Percentiles rank a stretch among this genome's conserved stretches.
phyloP scores from a whole-genome alignment of 306 rosid genomes.

The Glycyrrhiza uralensis region DNA sequence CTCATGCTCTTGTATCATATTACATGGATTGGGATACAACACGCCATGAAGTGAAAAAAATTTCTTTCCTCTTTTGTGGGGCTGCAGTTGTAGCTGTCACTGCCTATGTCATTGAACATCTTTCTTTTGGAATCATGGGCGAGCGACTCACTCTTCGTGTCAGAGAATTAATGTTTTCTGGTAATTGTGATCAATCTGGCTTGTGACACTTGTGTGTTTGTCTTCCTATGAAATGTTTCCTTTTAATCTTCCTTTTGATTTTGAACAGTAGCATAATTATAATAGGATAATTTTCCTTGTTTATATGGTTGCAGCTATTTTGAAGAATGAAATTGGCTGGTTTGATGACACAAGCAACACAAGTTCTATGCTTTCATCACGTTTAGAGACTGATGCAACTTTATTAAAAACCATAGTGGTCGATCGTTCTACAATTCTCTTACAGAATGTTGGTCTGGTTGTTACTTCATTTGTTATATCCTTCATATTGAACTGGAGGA shows the following conservation, averaged over 20 bases:
- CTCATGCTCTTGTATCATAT: constrained; percentile 86
- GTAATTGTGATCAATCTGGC: constrained; percentile 32
- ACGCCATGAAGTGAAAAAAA: constrained; percentile 55
- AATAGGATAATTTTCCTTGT: background rate
- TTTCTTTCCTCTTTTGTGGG: constrained; percentile 68
- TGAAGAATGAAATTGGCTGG: constrained; percentile 91
- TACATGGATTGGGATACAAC: constrained; percentile 94
- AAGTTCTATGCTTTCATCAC: constrained; percentile 85
- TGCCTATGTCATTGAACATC: constrained; percentile 70
- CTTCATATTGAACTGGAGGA: constrained; percentile 85
- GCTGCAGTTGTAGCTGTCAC: constrained; percentile 62
- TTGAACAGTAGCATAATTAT: background rate
- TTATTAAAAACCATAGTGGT: constrained; percentile 69
- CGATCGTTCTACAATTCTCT: constrained; percentile 74
- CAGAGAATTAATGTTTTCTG: constrained; percentile 72
- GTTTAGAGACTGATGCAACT: constrained; percentile 82
- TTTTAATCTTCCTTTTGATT: background rate
- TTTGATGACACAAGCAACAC: constrained; percentile 75
- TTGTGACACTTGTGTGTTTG: background rate
- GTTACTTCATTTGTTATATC: constrained; percentile 67
- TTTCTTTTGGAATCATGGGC: constrained; percentile 84
- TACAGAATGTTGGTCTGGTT: constrained; percentile 75
- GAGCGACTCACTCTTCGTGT: constrained; percentile 88
- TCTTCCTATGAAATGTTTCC: background rate
- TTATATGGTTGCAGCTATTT: constrained; percentile 52